phyloP scores from a whole-genome alignment of 2,329 filamentous ascomycete genomes.

The Fusarium armeniacum region DNA sequence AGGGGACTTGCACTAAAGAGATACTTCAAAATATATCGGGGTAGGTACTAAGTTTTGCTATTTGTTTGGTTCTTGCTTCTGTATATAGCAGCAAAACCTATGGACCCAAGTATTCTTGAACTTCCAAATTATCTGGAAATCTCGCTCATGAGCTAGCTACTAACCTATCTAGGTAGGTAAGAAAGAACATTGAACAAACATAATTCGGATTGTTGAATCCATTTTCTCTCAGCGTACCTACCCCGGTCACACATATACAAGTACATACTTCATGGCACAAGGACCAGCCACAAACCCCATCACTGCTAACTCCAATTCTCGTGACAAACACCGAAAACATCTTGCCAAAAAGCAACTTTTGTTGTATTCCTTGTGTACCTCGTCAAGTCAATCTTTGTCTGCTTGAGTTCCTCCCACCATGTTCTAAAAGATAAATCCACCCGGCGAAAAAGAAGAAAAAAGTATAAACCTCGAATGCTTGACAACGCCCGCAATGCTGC shows the following conservation, averaged over 20 bases:
- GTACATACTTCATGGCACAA: neutral
- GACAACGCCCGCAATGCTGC: conserved; percentile 47
- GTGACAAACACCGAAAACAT: neutral
- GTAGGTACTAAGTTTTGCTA: neutral
- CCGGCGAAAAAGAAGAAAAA: conserved; percentile 20
- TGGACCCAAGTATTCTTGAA: neutral
- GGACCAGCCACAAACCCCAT: conserved; percentile 1
- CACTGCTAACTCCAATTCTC: conserved; percentile 15
- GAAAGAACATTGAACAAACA: neutral
- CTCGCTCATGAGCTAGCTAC: neutral
- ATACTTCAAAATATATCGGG: too few species aligned
- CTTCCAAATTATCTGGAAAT: neutral
- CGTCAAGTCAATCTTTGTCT: conserved; percentile 45
- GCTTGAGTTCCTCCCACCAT: conserved; percentile 27
- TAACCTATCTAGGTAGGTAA: too few species aligned
- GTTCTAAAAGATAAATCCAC: conserved; percentile 16
- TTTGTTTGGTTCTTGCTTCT: neutral
- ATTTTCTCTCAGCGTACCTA: neutral
- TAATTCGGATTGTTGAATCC: neutral
- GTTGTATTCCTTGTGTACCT: conserved; percentile 45
- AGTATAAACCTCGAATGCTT: conserved; percentile 41
- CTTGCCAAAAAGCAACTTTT: conserved; percentile 40
- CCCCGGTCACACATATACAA: neutral
- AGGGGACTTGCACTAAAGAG: too few species aligned
- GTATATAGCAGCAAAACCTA: neutral